phyloP scores from a whole-genome alignment of 2,329 filamentous ascomycete genomes.

The Eutypella sp. region DNA sequence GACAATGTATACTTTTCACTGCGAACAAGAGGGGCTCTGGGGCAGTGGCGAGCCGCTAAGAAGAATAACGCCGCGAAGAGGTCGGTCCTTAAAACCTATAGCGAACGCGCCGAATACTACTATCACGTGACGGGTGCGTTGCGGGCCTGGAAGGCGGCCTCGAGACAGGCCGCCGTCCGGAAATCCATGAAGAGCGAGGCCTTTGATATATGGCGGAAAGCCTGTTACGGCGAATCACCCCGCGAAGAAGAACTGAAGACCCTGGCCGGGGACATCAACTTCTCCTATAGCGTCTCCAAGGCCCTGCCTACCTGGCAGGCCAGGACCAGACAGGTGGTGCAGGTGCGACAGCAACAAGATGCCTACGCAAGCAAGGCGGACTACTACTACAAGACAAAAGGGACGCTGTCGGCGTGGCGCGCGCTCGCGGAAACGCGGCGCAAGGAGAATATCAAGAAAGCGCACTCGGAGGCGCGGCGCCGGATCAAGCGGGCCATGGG shows the following conservation, averaged over 20 bases:
- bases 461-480: conserved; percentile 27
- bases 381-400: conserved; percentile 24
- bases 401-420: conserved; percentile 20
- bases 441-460: conserved; percentile 25
- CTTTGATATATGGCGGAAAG: conserved; percentile 4
- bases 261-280: conserved; percentile 24
- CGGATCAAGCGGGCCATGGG: conserved; percentile 29
- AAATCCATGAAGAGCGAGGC: conserved; percentile 7
- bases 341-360: conserved; percentile 17
- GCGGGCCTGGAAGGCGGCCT: conserved; percentile 10
- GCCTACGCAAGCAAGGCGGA: conserved; percentile 22
- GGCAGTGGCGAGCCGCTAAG: conserved; percentile 6
- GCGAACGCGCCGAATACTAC: conserved; percentile 6
- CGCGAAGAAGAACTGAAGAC: conserved; percentile 16
- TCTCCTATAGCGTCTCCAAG: conserved; percentile 21
- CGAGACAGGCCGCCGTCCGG: conserved; percentile 4
- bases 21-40: neutral
- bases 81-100: conserved; percentile 4
- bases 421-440: conserved; percentile 21
- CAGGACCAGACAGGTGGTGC: conserved; percentile 12
- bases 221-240: conserved; percentile 9
- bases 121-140: conserved; percentile 5
- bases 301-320: conserved; percentile 22
- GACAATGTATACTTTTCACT: neutral
- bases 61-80: neutral